Evolutionary conservation across 73 alveolate genomes (phyloP).

Genomic region (Uronychia binucleata): DNA sequence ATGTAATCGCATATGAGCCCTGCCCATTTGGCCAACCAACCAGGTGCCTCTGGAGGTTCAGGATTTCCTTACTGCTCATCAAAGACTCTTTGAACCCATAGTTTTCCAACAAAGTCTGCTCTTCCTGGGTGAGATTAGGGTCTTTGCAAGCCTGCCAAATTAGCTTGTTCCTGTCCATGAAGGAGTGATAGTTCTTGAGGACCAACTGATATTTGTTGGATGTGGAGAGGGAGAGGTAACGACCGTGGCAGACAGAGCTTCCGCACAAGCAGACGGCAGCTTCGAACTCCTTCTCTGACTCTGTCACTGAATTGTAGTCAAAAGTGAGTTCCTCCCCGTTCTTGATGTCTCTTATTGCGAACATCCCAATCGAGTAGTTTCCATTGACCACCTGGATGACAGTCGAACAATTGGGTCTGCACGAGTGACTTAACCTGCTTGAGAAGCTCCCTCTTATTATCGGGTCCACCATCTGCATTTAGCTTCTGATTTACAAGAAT

Average conservation of each 20-base stretch:
- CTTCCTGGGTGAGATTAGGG: conserved; percentile 69
- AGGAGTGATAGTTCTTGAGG: conserved; percentile 89
- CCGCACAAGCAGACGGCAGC: conserved; percentile 96
- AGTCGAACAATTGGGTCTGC: conserved; percentile 97
- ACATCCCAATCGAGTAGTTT: conserved; percentile 95
- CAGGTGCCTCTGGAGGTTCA: conserved; percentile 68
- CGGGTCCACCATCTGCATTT: conserved; percentile 96
- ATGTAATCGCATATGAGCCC: conserved; percentile 85
- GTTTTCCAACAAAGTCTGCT: conserved; percentile 62
- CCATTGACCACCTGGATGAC: conserved; percentile 92
- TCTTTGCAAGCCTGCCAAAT: conserved; percentile 78
- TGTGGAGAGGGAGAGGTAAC: conserved; percentile 71
- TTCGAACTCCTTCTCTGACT: conserved; percentile 93
- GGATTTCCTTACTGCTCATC: conserved; percentile 23
- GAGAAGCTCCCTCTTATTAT: conserved; percentile 93
- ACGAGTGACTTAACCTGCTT: conserved; percentile 93
- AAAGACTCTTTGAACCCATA: conserved; percentile 81
- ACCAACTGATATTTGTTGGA: conserved; percentile 78
- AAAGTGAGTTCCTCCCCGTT: conserved; percentile 97
- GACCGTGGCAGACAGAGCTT: conserved; percentile 82
- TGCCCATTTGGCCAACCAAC: conserved; percentile 96
- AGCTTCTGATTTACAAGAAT: too few relatives aligned
- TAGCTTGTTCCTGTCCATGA: conserved; percentile 89
- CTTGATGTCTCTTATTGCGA: conserved; percentile 91
- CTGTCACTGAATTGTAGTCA: conserved; percentile 96